A percentile compares a stretch with the other conserved stretches of the same genome.
Conservation (phyloP, 2,329 filamentous ascomycete genomes). For the Cladophialophora psammophila region DNA sequence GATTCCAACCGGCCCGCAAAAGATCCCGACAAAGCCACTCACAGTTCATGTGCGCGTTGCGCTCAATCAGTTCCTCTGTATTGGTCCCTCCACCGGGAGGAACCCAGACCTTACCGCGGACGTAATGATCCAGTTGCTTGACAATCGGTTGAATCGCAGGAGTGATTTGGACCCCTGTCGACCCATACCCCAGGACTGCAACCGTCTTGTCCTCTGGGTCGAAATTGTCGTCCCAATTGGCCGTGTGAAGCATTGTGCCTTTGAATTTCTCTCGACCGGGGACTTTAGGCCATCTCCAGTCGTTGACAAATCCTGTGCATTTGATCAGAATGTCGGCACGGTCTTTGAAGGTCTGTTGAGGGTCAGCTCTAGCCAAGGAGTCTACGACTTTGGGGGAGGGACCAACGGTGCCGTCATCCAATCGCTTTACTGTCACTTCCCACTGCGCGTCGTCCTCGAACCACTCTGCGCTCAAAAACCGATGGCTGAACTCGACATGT, state of each 20-base stretch:
- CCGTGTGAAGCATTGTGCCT: conserved; percentile 43
- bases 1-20: no score
- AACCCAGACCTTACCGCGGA: conserved; percentile 30
- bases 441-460: conserved; percentile 23
- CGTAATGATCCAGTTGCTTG: conserved; percentile 41
- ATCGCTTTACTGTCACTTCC: no score
- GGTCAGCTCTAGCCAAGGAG: no score
- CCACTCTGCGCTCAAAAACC: conserved; percentile 30
- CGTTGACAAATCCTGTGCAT: no score
- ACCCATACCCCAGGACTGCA: conserved; percentile 28
- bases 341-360: no score
- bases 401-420: no score
- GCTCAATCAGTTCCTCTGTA: no score
- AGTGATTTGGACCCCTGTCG: conserved; percentile 27
- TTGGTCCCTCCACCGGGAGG: conserved; percentile 27
- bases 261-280: conserved; percentile 40
- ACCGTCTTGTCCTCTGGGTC: conserved; percentile 53
- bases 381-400: no score
- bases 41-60: no score
- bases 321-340: no score
- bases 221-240: conserved; percentile 57
- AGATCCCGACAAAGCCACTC: no score
- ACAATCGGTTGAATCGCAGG: conserved; percentile 35
- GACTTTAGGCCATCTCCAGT: conserved; percentile 51
- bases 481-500: conserved; percentile 36